phyloP scores from a whole-genome alignment of 805 yeast species.

The Candida patagonica region DNA sequence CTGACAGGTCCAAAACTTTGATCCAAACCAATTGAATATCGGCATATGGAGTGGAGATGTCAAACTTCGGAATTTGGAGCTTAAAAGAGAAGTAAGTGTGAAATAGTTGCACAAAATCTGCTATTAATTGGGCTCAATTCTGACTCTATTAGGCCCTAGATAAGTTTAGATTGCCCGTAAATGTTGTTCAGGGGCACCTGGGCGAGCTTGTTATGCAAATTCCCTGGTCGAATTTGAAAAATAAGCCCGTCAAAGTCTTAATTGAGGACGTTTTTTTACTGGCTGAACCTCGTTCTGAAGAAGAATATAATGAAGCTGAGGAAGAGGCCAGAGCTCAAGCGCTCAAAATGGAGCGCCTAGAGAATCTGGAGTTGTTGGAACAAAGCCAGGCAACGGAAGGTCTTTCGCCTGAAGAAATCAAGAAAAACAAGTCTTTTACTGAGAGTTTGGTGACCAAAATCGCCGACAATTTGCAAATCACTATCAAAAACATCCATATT shows the following conservation, averaged over 20 bases:
- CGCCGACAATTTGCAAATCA: constrained; percentile 84
- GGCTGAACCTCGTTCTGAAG: constrained; percentile 62
- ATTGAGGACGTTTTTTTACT: constrained; percentile 81
- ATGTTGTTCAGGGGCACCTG: constrained; percentile 79
- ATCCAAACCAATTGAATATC: constrained; percentile 86
- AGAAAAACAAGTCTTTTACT: constrained; percentile 69
- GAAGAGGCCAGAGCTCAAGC: constrained; percentile 54
- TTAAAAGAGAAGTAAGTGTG: constrained; percentile 57
- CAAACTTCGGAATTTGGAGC: constrained; percentile 61
- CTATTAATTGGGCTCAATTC: background rate
- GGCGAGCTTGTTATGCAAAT: constrained; percentile 86
- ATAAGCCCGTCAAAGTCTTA: constrained; percentile 80
- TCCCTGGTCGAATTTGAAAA: constrained; percentile 93
- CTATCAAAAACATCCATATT: constrained; percentile 83
- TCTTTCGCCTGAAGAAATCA: constrained; percentile 26
- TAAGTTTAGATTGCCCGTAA: constrained; percentile 72
- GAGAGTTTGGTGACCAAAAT: constrained; percentile 82
- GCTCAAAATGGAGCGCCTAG: constrained; percentile 58
- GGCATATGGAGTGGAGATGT: constrained; percentile 99
- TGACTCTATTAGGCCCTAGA: constrained; percentile 51
- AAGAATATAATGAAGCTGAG: constrained; percentile 50
- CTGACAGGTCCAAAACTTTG: constrained; percentile 64
- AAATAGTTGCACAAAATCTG: background rate
- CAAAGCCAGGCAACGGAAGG: constrained; percentile 32
- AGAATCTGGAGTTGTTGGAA: constrained; percentile 47